Evolutionary conservation across 2,329 filamentous ascomycete genomes (phyloP).

Genomic region (Fusarium nurragi): DNA sequence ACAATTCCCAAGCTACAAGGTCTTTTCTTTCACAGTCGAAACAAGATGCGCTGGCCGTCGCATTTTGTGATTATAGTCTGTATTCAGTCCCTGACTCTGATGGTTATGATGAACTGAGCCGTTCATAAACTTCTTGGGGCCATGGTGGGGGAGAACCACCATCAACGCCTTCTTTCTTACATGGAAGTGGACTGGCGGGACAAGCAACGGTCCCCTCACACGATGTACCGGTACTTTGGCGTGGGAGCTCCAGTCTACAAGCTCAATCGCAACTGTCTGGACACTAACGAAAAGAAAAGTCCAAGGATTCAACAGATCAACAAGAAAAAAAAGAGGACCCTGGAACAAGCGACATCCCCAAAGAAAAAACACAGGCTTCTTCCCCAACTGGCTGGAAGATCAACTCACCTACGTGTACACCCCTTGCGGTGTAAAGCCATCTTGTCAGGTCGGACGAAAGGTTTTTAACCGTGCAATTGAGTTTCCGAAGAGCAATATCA

Average conservation of each 20-base stretch:
- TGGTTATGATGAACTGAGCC: slow-evolving; percentile 17
- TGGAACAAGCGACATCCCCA: slow-evolving; percentile 41
- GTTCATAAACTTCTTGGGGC: slow-evolving; percentile 27
- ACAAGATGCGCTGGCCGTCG: slow-evolving; percentile 15
- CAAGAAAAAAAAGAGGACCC: slow-evolving; percentile 42
- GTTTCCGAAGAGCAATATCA: background rate
- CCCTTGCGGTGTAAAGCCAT: slow-evolving; percentile 10
- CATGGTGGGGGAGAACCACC: slow-evolving; percentile 28
- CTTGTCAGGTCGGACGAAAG: slow-evolving; percentile 5
- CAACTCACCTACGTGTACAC: slow-evolving; percentile 15
- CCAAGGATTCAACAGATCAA: slow-evolving; percentile 47
- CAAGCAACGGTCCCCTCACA: slow-evolving; percentile 9
- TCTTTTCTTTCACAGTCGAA: slow-evolving; percentile 19
- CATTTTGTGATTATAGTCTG: background rate
- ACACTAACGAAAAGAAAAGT: slow-evolving; percentile 18
- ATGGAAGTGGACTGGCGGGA: slow-evolving; percentile 19
- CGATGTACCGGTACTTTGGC: slow-evolving; percentile 31
- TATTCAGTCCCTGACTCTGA: background rate
- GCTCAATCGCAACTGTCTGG: slow-evolving; percentile 31
- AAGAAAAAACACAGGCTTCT: slow-evolving; percentile 41
- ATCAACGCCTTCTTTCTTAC: slow-evolving; percentile 20
- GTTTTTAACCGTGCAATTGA: slow-evolving; percentile 16
- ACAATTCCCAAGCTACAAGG: slow-evolving; percentile 1
- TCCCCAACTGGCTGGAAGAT: slow-evolving; percentile 41
- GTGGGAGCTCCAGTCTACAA: slow-evolving; percentile 32